These are phyloP conservation scores for Balamuthia mandrillaris DNA, from an alignment of 208 protist genomes.

Conservation along the genomic window DNA sequence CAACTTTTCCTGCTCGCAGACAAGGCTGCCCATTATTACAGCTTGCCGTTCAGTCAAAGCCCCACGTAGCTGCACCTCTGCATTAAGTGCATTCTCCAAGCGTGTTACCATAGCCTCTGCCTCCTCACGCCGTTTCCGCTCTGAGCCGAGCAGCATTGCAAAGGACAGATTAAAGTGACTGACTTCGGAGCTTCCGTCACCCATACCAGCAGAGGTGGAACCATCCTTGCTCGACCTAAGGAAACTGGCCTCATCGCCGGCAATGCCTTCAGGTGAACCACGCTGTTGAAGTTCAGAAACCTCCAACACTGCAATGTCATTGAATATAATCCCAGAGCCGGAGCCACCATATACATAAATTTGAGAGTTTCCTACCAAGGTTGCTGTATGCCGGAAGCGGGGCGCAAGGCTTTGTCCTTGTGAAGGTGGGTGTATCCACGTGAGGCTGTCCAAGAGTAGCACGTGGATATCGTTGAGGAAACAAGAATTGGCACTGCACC, in stretches of 20 bases:
- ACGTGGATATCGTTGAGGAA: constrained; percentile 32
- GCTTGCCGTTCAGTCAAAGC: no score
- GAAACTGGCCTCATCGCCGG: background rate
- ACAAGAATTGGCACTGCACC: background rate
- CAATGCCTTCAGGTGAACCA: background rate
- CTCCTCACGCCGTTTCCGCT: background rate
- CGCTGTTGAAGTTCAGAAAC: background rate
- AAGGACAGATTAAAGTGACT: background rate
- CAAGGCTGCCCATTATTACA: no score
- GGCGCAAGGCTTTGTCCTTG: background rate
- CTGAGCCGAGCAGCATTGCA: background rate
- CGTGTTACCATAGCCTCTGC: background rate
- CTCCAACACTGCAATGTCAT: background rate
- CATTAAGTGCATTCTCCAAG: no score
- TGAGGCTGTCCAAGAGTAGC: background rate
- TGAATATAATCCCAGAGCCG: background rate
- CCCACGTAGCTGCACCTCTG: no score
- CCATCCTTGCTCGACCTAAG: background rate
- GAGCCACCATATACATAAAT: background rate
- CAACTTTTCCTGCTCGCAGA: background rate
- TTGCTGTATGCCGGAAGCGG: background rate
- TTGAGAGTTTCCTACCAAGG: background rate
- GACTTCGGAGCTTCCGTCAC: background rate
- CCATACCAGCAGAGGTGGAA: background rate
- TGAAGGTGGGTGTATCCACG: background rate